Evolutionary conservation across 2,329 filamentous ascomycete genomes (phyloP).

Genomic region (Exophiala sp.): DNA sequence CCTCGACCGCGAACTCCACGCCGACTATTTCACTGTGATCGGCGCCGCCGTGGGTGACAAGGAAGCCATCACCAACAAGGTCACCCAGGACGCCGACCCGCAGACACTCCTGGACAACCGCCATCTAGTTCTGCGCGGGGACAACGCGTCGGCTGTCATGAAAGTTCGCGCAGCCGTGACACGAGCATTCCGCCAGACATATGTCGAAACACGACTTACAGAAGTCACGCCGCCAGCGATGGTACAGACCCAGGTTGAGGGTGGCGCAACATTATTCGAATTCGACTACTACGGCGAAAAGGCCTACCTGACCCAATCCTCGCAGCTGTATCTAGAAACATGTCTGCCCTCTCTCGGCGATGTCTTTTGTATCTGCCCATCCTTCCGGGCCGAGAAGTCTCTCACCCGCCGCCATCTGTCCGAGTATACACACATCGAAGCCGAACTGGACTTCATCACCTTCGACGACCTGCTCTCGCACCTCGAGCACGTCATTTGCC

Average conservation of each 20-base stretch:
- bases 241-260: slow-evolving; percentile 93
- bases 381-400: slow-evolving; percentile 95
- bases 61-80: slow-evolving; percentile 83
- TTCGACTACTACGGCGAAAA: slow-evolving; percentile 85
- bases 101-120: slow-evolving; percentile 74
- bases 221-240: slow-evolving; percentile 86
- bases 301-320: slow-evolving; percentile 92
- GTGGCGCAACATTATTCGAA: slow-evolving; percentile 82
- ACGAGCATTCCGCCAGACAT: slow-evolving; percentile 71
- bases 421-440: slow-evolving; percentile 96
- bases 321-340: slow-evolving; percentile 95
- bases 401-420: slow-evolving; percentile 88
- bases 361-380: slow-evolving; percentile 97
- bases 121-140: slow-evolving; percentile 78
- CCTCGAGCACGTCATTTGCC: slow-evolving; percentile 80
- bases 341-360: slow-evolving; percentile 84
- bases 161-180: slow-evolving; percentile 77
- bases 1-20: slow-evolving; percentile 79
- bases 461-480: slow-evolving; percentile 85
- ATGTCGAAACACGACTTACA: slow-evolving; percentile 67
- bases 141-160: slow-evolving; percentile 77
- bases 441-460: slow-evolving; percentile 89
- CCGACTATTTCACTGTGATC: slow-evolving; percentile 79
- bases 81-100: slow-evolving; percentile 61
- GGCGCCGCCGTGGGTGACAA: slow-evolving; percentile 76